phyloP scores from a whole-genome alignment of 169 alveolate species.

The Besnoitia besnoiti region DNA sequence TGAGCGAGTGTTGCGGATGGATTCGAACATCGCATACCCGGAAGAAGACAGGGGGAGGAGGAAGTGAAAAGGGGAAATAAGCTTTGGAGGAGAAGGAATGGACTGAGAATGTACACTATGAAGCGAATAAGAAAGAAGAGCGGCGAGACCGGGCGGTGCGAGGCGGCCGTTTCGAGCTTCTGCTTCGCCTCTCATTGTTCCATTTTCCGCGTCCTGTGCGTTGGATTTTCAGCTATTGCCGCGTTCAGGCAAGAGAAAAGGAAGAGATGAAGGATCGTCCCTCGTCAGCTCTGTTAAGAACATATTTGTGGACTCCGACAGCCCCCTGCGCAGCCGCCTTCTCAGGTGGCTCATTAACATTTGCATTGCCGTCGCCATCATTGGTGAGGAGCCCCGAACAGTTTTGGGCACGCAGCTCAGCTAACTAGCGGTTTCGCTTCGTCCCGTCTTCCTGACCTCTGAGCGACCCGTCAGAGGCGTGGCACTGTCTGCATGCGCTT shows the following conservation, averaged over 20 bases:
- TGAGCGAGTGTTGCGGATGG: too few species aligned
- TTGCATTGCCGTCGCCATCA: background rate
- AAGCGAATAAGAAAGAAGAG: too few species aligned
- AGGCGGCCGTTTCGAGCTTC: too few species aligned
- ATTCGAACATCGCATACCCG: too few species aligned
- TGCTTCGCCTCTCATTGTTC: background rate
- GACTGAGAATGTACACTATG: too few species aligned
- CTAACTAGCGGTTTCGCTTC: background rate
- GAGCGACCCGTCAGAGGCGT: background rate
- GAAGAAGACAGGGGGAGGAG: too few species aligned
- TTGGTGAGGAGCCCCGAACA: background rate
- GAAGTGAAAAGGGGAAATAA: too few species aligned
- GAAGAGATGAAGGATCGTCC: background rate
- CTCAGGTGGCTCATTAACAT: background rate
- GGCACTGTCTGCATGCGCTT: too few species aligned
- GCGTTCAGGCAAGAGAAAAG: constrained; percentile 6
- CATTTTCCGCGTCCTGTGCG: background rate
- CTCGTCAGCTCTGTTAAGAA: background rate
- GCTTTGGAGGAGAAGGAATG: too few species aligned
- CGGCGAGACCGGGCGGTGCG: too few species aligned
- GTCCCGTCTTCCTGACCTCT: background rate
- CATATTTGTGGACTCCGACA: background rate
- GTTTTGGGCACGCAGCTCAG: background rate
- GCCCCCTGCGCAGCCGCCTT: background rate
- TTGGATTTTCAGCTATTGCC: background rate